Evolutionary conservation across 1,139 yeast genomes (phyloP).

Genomic region (Saccharomycopsis crataegensis): DNA sequence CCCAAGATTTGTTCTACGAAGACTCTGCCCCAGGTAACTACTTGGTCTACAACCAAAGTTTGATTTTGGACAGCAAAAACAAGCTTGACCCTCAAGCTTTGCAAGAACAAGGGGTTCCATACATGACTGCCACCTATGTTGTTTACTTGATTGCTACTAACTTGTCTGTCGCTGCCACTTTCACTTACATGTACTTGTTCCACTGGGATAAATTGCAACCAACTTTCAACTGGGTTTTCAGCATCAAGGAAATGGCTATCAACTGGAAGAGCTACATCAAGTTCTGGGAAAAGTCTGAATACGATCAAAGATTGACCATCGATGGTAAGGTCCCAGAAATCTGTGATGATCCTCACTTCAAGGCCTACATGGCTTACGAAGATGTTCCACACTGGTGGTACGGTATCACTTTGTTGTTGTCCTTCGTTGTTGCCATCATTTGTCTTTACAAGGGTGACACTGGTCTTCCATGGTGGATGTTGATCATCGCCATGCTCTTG

Average conservation of each 20-base stretch:
- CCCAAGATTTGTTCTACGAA: conserved; percentile 6
- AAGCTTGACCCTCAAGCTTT: conserved; percentile 44
- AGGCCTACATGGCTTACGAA: conserved; percentile 3
- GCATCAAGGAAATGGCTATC: conserved; percentile 42
- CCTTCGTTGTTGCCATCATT: conserved; percentile 4
- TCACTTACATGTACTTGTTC: conserved; percentile 42
- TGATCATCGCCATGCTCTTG: conserved; percentile 3
- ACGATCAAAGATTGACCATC: conserved; percentile 4
- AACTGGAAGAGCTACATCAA: conserved; percentile 31
- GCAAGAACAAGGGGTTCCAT: conserved; percentile 49
- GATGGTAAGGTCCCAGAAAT: conserved; percentile 2
- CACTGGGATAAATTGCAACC: conserved; percentile 5
- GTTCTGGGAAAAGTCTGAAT: conserved; percentile 26
- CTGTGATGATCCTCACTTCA: conserved; percentile 5
- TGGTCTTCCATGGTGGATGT: conserved; percentile 7
- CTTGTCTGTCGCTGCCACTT: conserved; percentile 54
- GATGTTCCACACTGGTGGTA: conserved; percentile 10
- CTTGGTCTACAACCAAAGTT: conserved; percentile 36
- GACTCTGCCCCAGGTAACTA: conserved; percentile 40
- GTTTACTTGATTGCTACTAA: conserved; percentile 55
- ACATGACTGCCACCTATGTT: conserved; percentile 58
- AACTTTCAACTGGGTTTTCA: conserved; percentile 29
- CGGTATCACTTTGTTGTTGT: neutral
- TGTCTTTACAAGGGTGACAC: conserved; percentile 1
- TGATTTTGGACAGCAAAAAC: conserved; percentile 37